Conservation (phyloP, 2,329 filamentous ascomycete genomes). For the Pleoardoris graminearum region DNA sequence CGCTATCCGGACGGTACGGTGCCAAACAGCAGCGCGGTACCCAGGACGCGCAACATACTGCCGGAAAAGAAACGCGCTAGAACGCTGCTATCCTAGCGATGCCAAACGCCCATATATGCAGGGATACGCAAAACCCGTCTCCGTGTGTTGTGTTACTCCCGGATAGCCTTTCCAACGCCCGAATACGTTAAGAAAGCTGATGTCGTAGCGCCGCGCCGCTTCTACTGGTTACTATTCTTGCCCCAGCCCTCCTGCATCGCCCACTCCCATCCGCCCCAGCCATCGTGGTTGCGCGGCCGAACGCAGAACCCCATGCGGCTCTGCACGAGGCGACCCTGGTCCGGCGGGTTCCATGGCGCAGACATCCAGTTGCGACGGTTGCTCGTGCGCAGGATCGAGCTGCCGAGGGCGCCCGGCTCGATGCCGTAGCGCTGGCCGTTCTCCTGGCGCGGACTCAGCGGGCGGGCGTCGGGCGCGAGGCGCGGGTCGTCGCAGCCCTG, state of each 20-base stretch:
- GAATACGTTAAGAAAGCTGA: too few species aligned
- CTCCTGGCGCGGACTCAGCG: constrained; percentile 16
- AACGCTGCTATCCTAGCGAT: too few species aligned
- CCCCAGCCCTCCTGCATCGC: constrained; percentile 14
- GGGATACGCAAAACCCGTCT: too few species aligned
- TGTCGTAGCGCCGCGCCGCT: too few species aligned
- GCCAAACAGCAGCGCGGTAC: too few species aligned
- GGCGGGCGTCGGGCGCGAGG: constrained; percentile 12
- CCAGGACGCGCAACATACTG: too few species aligned
- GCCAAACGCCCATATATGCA: too few species aligned
- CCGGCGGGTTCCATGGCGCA: constrained; percentile 19
- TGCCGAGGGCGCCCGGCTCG: constrained; percentile 1
- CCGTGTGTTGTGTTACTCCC: too few species aligned
- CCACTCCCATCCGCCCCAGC: constrained; percentile 30
- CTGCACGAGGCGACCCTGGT: neutral
- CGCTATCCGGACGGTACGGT: too few species aligned
- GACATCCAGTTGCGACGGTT: constrained; percentile 6
- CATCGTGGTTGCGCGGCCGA: constrained; percentile 19
- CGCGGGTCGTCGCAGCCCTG: too few species aligned
- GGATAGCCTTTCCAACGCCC: too few species aligned
- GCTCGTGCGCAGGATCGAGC: constrained; percentile 1
- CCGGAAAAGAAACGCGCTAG: too few species aligned
- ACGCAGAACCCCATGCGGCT: constrained; percentile 15
- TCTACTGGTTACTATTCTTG: neutral
- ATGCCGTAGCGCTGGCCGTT: constrained; percentile 25